Base-by-base conservation (phyloP, 257 asterid species). In the Solanum tarijense region DNA sequence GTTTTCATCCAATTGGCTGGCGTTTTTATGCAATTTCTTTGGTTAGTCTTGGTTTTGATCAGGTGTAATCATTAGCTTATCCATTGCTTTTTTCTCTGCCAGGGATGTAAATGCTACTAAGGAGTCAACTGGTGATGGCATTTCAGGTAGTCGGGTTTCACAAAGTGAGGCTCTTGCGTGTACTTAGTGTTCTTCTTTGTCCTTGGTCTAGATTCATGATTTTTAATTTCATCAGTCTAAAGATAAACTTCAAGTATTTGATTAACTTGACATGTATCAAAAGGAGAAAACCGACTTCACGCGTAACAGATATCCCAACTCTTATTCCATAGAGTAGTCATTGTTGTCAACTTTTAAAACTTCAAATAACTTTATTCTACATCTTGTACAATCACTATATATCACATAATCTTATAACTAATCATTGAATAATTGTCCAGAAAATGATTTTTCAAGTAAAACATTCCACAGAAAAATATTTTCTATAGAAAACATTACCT, bases 41-140 rank as follows among this genome's bases (percentile, higher is more conserved):
- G 10, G 9, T 74, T 25, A 36, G 5, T 36, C 31, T 36, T 74
- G 52, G 83, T 76, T 36, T 35, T 21, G 60, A n/a, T 74, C 52
- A 74, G 31, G 31, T 74, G 7, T 71, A 71, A 32, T 71, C 41
- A 32, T 39, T 23, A 76, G 58, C 34, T 76, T 36, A 7, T 12
- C 9, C 83, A 36, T 38, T 23, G 23, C 0, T n/a, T 6, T 23
- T 74, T 31, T 23, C 11, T 9, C 20, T 71, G 87, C 74, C 93
- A 96, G 98, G 88, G 93, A 83, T 60, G 87, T 84, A 38, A 85
- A 46, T 32, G 62, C 35, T 35, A 86, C 43, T 36, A 90, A 89
- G 66, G 90, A 86, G 87, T 73, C 93, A 7, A 23, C 73, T 82
- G 85, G 89, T 36, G 86, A 83, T 41, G 92, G 74, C 31, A 20